These are phyloP conservation scores for Prunus armeniaca DNA, from an alignment of 306 rosid species.

Conservation along the genomic window DNA sequence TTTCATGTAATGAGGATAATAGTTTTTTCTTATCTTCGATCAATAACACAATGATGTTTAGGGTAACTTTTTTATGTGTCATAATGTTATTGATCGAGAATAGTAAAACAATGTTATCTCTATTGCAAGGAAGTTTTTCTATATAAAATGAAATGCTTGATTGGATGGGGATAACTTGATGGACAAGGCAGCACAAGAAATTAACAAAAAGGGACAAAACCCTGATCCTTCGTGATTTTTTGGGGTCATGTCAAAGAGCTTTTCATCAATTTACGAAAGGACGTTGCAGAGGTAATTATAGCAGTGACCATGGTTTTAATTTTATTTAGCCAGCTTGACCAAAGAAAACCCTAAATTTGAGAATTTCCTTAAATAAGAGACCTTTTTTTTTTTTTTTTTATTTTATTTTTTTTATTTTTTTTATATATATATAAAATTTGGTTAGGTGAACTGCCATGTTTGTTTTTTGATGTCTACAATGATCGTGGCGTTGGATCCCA, in stretches of 20 bases:
- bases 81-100: too few relatives aligned
- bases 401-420: background rate
- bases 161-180: background rate
- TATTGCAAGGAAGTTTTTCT: too few relatives aligned
- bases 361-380: too few relatives aligned
- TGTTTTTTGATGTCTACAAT: background rate
- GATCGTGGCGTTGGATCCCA: slow-evolving; percentile 5
- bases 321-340: background rate
- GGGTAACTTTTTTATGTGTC: fast-evolving
- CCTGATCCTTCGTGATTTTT: slow-evolving; percentile 9
- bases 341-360: background rate
- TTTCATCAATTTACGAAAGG: slow-evolving; percentile 12
- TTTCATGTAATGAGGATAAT: background rate
- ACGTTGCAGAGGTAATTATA: background rate
- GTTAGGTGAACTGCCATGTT: slow-evolving; percentile 22
- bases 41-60: too few relatives aligned
- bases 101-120: too few relatives aligned
- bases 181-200: slow-evolving; percentile 8
- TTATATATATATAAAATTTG: background rate
- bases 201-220: slow-evolving; percentile 12
- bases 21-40: fast-evolving
- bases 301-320: background rate
- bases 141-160: background rate
- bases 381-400: background rate
- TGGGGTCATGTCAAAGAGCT: background rate